A percentile compares a stretch with the other conserved stretches of the same genome.
Conservation (phyloP, 1,284 basidiomycete species). For the Pterulicium gracile region DNA sequence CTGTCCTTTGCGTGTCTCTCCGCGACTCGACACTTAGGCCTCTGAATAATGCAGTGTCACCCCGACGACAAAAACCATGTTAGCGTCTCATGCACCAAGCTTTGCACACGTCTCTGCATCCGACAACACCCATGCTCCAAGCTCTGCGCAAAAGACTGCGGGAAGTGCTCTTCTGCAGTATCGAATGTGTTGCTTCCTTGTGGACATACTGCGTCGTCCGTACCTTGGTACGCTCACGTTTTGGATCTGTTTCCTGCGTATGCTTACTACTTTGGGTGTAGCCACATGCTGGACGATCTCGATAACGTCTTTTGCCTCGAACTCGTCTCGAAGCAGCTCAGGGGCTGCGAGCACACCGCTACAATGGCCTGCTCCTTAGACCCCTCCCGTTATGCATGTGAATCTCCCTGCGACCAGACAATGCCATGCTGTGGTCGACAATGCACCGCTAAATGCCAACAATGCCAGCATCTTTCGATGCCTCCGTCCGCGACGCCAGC, state of each 20-base stretch:
- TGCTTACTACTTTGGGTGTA: conserved; percentile 17
- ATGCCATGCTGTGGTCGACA: conserved; percentile 47
- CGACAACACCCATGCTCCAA: conserved; percentile 51
- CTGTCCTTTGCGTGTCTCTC: conserved; percentile 5
- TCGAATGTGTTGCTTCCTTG: conserved; percentile 47
- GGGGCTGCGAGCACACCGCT: conserved; percentile 45
- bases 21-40: conserved; percentile 3
- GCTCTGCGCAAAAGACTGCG: conserved; percentile 43
- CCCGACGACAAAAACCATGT: conserved; percentile 48
- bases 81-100: conserved; percentile 35
- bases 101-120: conserved; percentile 37
- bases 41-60: conserved; percentile 41
- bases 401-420: conserved; percentile 27
- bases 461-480: conserved; percentile 34
- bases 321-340: conserved; percentile 33
- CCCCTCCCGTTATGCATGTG: conserved; percentile 29
- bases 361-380: conserved; percentile 35
- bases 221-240: conserved; percentile 40
- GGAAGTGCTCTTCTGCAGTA: conserved; percentile 41
- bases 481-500: conserved; percentile 1
- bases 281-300: conserved; percentile 35
- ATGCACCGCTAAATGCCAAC: conserved; percentile 37
- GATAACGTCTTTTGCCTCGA: conserved; percentile 33
- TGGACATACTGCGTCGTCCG: conserved; percentile 36
- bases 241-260: not conserved